These are phyloP conservation scores for Raffaelea albimanens DNA, from an alignment of 2,329 filamentous ascomycete species.

Conservation along the genomic window DNA sequence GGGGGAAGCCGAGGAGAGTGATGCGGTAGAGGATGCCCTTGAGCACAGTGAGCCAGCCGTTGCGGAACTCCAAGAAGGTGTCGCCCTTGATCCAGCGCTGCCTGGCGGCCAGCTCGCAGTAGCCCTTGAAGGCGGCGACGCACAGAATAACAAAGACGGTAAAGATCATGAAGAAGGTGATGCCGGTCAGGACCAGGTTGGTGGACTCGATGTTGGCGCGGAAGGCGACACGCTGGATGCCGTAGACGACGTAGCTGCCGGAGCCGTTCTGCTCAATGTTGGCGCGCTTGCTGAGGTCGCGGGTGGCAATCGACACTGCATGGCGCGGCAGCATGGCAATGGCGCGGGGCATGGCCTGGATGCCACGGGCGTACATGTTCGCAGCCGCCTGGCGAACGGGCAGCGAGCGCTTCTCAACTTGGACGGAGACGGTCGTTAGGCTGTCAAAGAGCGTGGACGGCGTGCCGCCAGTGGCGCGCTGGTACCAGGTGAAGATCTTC, in stretches of 20 bases:
- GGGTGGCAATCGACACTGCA: slow-evolving; percentile 13
- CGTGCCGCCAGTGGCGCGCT: slow-evolving; percentile 71
- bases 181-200: slow-evolving; percentile 77
- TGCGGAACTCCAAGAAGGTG: slow-evolving; percentile 68
- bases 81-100: slow-evolving; percentile 66
- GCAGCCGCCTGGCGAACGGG: slow-evolving; percentile 13
- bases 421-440: slow-evolving; percentile 60
- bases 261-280: slow-evolving; percentile 34
- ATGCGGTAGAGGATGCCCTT: slow-evolving; percentile 82
- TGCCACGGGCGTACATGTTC: slow-evolving; percentile 17
- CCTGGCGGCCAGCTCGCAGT: slow-evolving; percentile 63
- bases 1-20: slow-evolving; percentile 73
- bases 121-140: slow-evolving; percentile 64
- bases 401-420: slow-evolving; percentile 51
- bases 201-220: slow-evolving; percentile 66
- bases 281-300: slow-evolving; percentile 38
- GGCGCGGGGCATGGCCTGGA: slow-evolving; percentile 29
- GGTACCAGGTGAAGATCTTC: slow-evolving; percentile 77
- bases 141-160: slow-evolving; percentile 59
- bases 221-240: slow-evolving; percentile 79
- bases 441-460: slow-evolving; percentile 65
- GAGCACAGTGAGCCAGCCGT: slow-evolving; percentile 75
- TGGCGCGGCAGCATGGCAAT: slow-evolving; percentile 24
- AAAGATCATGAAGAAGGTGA: slow-evolving; percentile 74
- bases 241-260: slow-evolving; percentile 50